Conservation (phyloP, 805 yeast species). For the Nakazawaea pomicola region DNA sequence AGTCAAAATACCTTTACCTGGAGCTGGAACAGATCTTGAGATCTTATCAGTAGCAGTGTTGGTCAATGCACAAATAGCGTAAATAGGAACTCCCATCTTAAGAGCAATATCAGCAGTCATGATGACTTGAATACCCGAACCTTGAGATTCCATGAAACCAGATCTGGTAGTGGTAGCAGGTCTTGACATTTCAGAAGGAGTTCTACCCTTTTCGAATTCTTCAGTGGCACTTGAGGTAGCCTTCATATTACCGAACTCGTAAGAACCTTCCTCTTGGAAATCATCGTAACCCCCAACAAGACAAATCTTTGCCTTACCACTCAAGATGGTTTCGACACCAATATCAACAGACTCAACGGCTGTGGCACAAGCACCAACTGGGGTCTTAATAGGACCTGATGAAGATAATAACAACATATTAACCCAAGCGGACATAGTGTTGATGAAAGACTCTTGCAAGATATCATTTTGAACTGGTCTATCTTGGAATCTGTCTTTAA, state of each 20-base stretch:
- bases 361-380: conserved; percentile 99
- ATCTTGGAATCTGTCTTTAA: conserved; percentile 89
- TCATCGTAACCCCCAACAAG: conserved; percentile 99
- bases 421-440: conserved; percentile 99
- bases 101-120: conserved; percentile 94
- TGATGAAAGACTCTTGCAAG: conserved; percentile 96
- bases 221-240: conserved; percentile 90
- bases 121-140: conserved; percentile 95
- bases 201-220: conserved; percentile 93
- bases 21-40: conserved; percentile 99
- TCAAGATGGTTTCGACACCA: conserved; percentile 89
- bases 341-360: conserved; percentile 95
- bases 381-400: conserved; percentile 98
- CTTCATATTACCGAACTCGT: conserved; percentile 97
- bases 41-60: conserved; percentile 98
- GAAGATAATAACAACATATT: conserved; percentile 95
- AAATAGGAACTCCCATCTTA: conserved; percentile 98
- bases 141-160: conserved; percentile 99
- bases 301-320: conserved; percentile 94
- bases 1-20: conserved; percentile 98
- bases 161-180: conserved; percentile 94
- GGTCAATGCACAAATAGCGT: conserved; percentile 89
- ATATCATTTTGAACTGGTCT: conserved; percentile 95
- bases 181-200: conserved; percentile 98
- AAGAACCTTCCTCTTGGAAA: conserved; percentile 98